Base-by-base conservation (phyloP, 768 basidiomycete genomes). In the Auricularia heimuer region DNA sequence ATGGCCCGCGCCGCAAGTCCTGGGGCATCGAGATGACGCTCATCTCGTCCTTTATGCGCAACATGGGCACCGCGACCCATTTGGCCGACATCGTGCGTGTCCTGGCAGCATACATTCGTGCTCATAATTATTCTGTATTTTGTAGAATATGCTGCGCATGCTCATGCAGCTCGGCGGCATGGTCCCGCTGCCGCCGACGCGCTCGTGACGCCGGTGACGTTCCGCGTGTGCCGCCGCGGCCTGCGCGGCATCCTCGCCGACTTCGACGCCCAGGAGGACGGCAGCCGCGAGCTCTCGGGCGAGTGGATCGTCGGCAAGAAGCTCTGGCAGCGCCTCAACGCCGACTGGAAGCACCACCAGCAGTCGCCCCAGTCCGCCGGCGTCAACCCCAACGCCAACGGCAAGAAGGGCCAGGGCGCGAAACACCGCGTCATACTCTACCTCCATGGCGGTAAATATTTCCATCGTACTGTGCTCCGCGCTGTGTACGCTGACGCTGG, bases 11-110 rank as follows among this genome's bases (percentile, higher is more conserved):
- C 54, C 86, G 86, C 71, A 89, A 90, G 72, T 87, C 89, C 4
- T 99, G 96, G 96, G 93, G 94, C 0, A 86, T 94, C 63, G 90
- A 92, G 76, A 92, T 98, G 90, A 95, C 95, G 2, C 81, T 96
- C 36, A 83, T 93, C 14, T 84, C 84, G n/a, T 85, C 84, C 65
- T 81, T 96, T 70, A 89, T 94, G 81, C 85, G 94, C 63, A 91
- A 92, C 47, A 85, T 90, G 37, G 87, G 87, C 14, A 81, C 84
- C 37, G 91, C 95, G 74, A 88, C 90, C 10, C 84, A 87, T 54
- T 80, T 99, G 14, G 86, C 91, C 3, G 90, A 96, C 70, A 87
- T 98, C 56, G 88, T 90, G 66, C 69, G 83, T 80, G 44, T 18
- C 35, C 16, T 3, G 29, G 29, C 29, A 29, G 29, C 29, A 29